Base-by-base conservation (phyloP, 345 rosid species). In the Pistacia integerrima region DNA sequence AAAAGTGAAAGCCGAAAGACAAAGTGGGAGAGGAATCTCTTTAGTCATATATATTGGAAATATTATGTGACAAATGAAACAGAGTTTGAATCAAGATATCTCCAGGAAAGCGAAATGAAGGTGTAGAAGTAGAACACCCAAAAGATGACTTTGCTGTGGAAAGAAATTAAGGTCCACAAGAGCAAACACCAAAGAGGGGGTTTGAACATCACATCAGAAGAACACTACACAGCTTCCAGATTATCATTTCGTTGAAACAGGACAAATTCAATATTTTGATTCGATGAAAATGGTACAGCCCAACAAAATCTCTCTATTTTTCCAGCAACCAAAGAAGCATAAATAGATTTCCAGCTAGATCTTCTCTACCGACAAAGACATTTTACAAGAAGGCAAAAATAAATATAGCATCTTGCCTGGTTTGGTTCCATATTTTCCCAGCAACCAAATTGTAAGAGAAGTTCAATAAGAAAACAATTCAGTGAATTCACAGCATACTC, bases 1-100 rank as follows among this genome's bases (percentile, higher is more conserved):
- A 38, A 36, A 74, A 74, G 77, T 52, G 41, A 2, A 70, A 70
- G 63, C 18, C 51, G n/a, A 70, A 70, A 70, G 51, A 36, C 10
- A 70, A 70, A 18, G 64, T 12, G 48, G 10, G 11, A n/a, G 20
- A n/a, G 18, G 18, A 62, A 38, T 11, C 68, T 11, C 46, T 61
- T 28, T 1, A 66, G 44, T 17, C 58, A 25, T 20, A n/a, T 25
- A 28, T 13, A 10, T 11, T 41, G 44, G 30, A 71, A 73, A 61
- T 49, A 48, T 36, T 60, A 61, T 30, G 8, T 35, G 3, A 68
- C 9, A 22, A 67, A 3, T 12, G 72, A 12, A 5, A 49, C 46
- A 74, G 18, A 18, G 60, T 18, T 33, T 16, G 13, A 33, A 62
- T 63, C n/a, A 51, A n/a, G 20, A 48, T 2, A 62, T 62, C 44